Evolutionary conservation across 306 rosid species (phyloP).

Genomic region (Prosopis cineraria): DNA sequence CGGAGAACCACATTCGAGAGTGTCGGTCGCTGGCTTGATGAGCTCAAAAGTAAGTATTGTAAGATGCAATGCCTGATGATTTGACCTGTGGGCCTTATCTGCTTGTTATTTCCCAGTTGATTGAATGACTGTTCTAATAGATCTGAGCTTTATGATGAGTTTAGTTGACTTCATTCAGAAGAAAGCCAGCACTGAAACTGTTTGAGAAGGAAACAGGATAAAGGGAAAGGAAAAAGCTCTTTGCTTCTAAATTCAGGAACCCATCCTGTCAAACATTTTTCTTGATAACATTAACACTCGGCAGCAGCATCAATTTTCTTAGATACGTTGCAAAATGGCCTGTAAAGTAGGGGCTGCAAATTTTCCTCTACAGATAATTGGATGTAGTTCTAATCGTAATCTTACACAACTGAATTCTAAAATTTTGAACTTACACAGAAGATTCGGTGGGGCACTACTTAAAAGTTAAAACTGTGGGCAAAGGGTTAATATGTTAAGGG

Average conservation of each 20-base stretch:
- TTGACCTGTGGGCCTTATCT: conserved; percentile 16
- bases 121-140: conserved; percentile 26
- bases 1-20: conserved; percentile 71
- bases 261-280: background rate
- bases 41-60: conserved; percentile 61
- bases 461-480: background rate
- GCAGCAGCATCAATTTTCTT: background rate
- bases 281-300: background rate
- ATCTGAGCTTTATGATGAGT: conserved; percentile 24
- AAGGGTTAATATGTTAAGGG: background rate
- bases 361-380: background rate
- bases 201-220: background rate
- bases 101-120: conserved; percentile 5
- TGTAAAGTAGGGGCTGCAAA: background rate
- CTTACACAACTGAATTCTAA: background rate
- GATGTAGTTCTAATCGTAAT: background rate
- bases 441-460: background rate
- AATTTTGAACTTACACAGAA: background rate
- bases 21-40: conserved; percentile 76
- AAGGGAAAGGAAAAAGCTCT: background rate
- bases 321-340: background rate
- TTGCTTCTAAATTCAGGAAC: background rate
- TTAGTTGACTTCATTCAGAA: conserved; percentile 25
- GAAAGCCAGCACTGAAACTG: background rate
- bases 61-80: background rate